Evolutionary conservation across 1,284 basidiomycete genomes (phyloP).

Genomic region (Ustilago xerochloae): DNA sequence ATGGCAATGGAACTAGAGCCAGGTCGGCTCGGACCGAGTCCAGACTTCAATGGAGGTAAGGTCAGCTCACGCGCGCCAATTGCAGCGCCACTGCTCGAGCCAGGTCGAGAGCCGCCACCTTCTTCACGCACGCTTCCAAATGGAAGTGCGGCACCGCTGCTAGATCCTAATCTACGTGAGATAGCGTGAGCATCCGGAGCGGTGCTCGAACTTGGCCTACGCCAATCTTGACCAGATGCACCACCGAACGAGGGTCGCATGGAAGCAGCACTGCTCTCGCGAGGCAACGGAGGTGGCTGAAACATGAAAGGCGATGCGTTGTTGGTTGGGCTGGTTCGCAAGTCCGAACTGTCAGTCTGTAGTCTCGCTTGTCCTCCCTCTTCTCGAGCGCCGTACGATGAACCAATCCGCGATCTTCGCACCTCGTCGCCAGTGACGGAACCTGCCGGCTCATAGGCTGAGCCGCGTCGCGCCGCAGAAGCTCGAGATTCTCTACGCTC

Average conservation of each 20-base stretch:
- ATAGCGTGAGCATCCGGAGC: constrained; percentile 45
- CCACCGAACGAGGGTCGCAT: constrained; percentile 23
- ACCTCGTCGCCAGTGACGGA: constrained; percentile 4
- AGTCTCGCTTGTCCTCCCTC: constrained; percentile 19
- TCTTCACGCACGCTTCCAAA: constrained; percentile 21
- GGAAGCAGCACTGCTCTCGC: constrained; percentile 25
- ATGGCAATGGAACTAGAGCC: constrained; percentile 28
- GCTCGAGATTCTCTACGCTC: constrained; percentile 30
- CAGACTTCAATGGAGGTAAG: constrained; percentile 33
- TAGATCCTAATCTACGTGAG: constrained; percentile 33
- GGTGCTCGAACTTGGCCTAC: constrained; percentile 42
- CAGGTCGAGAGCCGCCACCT: constrained; percentile 26
- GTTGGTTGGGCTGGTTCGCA: constrained; percentile 44
- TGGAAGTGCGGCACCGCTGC: constrained; percentile 17
- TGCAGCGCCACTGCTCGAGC: constrained; percentile 25
- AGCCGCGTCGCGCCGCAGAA: constrained; percentile 24
- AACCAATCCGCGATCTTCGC: constrained; percentile 19
- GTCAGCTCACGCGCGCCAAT: constrained; percentile 12
- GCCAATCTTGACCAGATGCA: constrained; percentile 28
- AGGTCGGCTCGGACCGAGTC: constrained; percentile 15
- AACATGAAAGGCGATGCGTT: constrained; percentile 61
- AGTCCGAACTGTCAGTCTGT: constrained; percentile 47
- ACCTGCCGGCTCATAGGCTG: constrained; percentile 16
- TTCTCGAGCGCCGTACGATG: constrained; percentile 25
- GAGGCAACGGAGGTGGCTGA: constrained; percentile 52